These are phyloP conservation scores for Pseudogymnoascus sp. DNA, from an alignment of 2,329 filamentous ascomycete species.

Conservation along the genomic window DNA sequence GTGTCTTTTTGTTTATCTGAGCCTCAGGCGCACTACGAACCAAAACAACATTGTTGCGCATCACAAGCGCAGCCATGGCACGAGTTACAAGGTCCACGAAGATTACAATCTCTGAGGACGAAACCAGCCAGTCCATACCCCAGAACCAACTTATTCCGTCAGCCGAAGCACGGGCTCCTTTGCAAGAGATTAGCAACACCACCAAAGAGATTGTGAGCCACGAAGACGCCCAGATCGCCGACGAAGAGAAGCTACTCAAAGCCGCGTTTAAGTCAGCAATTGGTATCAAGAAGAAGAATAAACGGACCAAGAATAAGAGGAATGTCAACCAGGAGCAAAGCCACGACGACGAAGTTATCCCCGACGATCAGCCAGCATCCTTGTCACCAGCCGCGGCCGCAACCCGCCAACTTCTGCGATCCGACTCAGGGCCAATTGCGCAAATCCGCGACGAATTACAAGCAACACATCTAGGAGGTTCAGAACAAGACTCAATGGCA, in stretches of 20 bases:
- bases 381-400: neutral
- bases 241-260: constrained; percentile 27
- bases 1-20: neutral
- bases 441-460: neutral
- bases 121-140: constrained; percentile 7
- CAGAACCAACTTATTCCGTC: constrained; percentile 15
- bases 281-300: constrained; percentile 23
- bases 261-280: constrained; percentile 28
- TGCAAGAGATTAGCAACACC: constrained; percentile 8
- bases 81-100: constrained; percentile 27
- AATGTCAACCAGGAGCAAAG: constrained; percentile 10
- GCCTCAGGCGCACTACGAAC: neutral
- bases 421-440: neutral
- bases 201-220: constrained; percentile 1
- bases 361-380: constrained; percentile 6
- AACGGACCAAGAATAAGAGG: constrained; percentile 19
- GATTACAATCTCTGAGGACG: constrained; percentile 25
- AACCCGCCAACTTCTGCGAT: constrained; percentile 1
- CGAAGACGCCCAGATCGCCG: constrained; percentile 17
- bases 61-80: constrained; percentile 22
- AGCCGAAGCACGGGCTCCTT: constrained; percentile 13
- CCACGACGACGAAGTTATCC: constrained; percentile 1
- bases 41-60: neutral
- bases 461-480: neutral
- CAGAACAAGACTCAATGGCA: neutral